Percentiles rank a stretch among this genome's conserved stretches.
These are phyloP conservation scores for Corynespora cassiicola DNA, from an alignment of 2,329 filamentous ascomycete species.

Conservation along the genomic window DNA sequence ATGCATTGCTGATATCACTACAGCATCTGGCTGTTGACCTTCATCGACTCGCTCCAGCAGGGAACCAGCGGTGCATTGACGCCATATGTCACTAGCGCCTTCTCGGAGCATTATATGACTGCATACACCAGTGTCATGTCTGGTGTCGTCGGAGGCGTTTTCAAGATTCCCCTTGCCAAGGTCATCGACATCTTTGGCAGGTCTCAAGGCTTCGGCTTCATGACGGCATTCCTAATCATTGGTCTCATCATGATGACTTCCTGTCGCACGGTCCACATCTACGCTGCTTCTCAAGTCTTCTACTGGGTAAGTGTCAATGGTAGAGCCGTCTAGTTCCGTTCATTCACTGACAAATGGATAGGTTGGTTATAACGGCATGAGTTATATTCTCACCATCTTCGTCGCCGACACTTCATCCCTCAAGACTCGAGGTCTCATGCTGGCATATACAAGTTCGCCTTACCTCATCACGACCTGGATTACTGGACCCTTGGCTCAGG, in stretches of 20 bases:
- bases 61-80: slow-evolving; percentile 43
- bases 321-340: slow-evolving; percentile 28
- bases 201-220: slow-evolving; percentile 39
- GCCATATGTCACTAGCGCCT: slow-evolving; percentile 46
- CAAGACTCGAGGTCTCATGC: slow-evolving; percentile 67
- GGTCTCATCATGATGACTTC: slow-evolving; percentile 70
- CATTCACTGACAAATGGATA: background rate
- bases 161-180: slow-evolving; percentile 45
- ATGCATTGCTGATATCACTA: background rate
- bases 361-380: slow-evolving; percentile 62
- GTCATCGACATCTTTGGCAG: slow-evolving; percentile 47
- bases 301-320: slow-evolving; percentile 54
- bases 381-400: slow-evolving; percentile 67
- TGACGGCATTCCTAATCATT: slow-evolving; percentile 21
- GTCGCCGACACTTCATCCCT: slow-evolving; percentile 71
- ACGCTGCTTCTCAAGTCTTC: slow-evolving; percentile 69
- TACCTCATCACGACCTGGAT: slow-evolving; percentile 27
- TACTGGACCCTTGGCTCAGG: slow-evolving; percentile 24
- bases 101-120: slow-evolving; percentile 35
- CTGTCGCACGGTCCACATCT: slow-evolving; percentile 64
- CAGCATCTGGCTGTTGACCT: slow-evolving; percentile 51
- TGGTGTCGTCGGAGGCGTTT: slow-evolving; percentile 40
- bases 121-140: slow-evolving; percentile 40
- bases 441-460: slow-evolving; percentile 51
- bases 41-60: slow-evolving; percentile 53